These are phyloP conservation scores for Colletotrichum sp. DNA, from an alignment of 2,329 filamentous ascomycete species.

Conservation along the genomic window DNA sequence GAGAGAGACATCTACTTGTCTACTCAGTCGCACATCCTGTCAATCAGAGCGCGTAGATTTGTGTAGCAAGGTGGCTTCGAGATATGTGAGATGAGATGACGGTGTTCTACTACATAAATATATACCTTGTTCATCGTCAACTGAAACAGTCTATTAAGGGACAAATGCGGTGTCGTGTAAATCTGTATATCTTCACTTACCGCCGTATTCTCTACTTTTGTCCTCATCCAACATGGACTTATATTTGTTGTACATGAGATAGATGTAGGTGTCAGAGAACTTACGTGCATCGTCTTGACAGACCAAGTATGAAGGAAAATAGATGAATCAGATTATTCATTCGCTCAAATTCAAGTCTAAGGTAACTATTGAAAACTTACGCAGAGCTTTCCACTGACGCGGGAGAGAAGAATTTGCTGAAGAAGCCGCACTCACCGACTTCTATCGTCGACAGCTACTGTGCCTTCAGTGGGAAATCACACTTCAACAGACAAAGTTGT, in stretches of 20 bases:
- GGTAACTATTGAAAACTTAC: not conserved
- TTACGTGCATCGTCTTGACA: not conserved
- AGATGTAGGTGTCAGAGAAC: not conserved
- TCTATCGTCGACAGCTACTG: no score
- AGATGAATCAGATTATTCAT: no score
- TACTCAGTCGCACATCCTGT: rapidly evolving
- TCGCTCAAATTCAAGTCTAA: no score
- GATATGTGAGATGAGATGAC: not conserved
- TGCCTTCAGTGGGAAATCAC: not conserved
- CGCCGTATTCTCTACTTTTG: rapidly evolving
- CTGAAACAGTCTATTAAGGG: not conserved
- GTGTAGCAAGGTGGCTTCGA: not conserved
- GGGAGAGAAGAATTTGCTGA: not conserved
- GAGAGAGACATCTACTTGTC: not conserved
- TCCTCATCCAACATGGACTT: not conserved
- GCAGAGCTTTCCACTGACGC: not conserved
- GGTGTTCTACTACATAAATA: not conserved
- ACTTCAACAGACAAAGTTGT: not conserved
- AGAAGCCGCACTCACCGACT: no score
- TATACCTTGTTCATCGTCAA: not conserved
- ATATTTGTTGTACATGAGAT: not conserved
- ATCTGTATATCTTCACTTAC: not conserved
- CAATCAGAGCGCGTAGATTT: not conserved
- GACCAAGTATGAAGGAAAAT: not conserved
- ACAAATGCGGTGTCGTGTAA: rapidly evolving